phyloP scores from a whole-genome alignment of 2,329 filamentous ascomycete species.

The Magnaporthiopsis incrustans region DNA sequence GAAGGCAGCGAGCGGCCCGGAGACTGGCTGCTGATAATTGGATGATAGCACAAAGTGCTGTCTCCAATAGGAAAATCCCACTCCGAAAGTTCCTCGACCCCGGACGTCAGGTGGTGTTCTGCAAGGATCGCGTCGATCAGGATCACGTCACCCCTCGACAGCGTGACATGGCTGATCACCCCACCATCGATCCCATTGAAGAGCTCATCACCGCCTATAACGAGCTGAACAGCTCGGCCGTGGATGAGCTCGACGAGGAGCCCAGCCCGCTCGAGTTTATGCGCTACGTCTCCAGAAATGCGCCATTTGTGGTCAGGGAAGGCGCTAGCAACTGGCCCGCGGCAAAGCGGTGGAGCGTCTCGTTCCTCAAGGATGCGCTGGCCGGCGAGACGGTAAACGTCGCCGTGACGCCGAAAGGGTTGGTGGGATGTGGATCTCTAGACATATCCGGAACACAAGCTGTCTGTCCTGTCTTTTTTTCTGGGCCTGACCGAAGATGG shows the following conservation, averaged over 20 bases:
- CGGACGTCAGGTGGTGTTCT: no score
- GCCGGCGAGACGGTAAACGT: constrained; percentile 57
- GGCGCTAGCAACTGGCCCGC: constrained; percentile 59
- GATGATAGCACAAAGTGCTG: no score
- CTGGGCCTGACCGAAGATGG: background rate
- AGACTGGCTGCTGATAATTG: no score
- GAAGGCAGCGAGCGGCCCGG: no score
- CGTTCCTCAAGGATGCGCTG: constrained; percentile 50
- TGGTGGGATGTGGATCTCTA: no score
- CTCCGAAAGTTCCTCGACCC: no score
- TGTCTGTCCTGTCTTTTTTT: background rate
- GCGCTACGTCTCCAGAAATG: constrained; percentile 65
- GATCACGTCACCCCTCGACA: background rate
- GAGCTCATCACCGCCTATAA: constrained; percentile 62
- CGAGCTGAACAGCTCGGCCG: constrained; percentile 55
- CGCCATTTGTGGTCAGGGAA: constrained; percentile 63
- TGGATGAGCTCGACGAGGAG: constrained; percentile 55
- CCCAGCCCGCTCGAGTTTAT: constrained; percentile 75
- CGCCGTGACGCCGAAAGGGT: constrained; percentile 68
- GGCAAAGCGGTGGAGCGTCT: constrained; percentile 51
- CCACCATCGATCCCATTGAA: constrained; percentile 29
- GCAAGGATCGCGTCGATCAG: background rate
- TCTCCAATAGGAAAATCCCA: no score
- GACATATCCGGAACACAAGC: constrained; percentile 8
- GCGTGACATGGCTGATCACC: background rate